Evolutionary conservation across 352 stramenopile species (phyloP).

Genomic region (Lagenidium sp.): DNA sequence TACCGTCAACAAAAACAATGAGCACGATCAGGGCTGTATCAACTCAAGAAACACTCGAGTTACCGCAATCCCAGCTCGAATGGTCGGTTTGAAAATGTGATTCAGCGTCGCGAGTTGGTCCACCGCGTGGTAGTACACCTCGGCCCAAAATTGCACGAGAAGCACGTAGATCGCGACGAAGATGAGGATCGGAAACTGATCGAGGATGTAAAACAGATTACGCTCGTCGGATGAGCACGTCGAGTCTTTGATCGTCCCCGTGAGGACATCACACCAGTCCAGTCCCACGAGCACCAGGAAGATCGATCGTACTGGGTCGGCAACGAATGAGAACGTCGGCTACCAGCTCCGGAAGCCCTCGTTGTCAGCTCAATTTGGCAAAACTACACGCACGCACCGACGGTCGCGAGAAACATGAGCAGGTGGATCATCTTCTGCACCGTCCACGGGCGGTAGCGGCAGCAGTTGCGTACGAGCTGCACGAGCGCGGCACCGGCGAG

Average conservation of each 20-base stretch:
- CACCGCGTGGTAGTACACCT: conserved; percentile 86
- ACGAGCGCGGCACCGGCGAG: conserved; percentile 43
- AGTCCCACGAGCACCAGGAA: conserved; percentile 68
- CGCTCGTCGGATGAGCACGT: conserved; percentile 51
- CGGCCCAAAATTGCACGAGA: conserved; percentile 82
- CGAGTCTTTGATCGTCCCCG: conserved; percentile 45
- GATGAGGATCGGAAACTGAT: conserved; percentile 73
- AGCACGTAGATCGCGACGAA: conserved; percentile 79
- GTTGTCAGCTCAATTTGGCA: too few relatives aligned
- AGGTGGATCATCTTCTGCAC: conserved; percentile 85
- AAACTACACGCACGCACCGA: conserved; percentile 29
- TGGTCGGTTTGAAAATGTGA: conserved; percentile 57
- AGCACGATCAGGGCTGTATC: neutral
- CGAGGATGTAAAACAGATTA: conserved; percentile 81
- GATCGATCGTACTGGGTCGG: conserved; percentile 45
- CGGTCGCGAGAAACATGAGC: conserved; percentile 71
- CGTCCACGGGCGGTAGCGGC: conserved; percentile 74
- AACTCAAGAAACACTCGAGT: conserved; percentile 1
- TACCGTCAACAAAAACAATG: neutral
- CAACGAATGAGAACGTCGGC: too few relatives aligned
- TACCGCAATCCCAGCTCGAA: conserved; percentile 55
- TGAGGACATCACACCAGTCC: conserved; percentile 78
- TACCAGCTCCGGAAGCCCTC: too few relatives aligned
- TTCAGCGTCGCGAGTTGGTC: conserved; percentile 56
- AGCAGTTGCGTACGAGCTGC: conserved; percentile 80